Conservation (phyloP, 306 rosid species). For the Vigna mungo region DNA sequence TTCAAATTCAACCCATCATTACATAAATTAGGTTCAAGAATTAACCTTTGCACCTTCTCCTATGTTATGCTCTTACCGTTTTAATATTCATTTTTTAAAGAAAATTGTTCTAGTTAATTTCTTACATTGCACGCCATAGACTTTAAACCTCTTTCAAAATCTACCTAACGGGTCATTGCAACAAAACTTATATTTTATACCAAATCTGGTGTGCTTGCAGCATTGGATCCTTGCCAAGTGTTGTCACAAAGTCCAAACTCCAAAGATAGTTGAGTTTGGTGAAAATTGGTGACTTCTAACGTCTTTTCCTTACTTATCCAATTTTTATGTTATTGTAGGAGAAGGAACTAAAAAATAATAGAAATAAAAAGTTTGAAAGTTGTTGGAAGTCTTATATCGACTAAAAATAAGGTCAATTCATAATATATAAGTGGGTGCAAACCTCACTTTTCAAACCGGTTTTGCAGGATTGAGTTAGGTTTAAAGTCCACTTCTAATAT, state of each 20-base stretch:
- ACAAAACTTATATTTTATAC: not conserved
- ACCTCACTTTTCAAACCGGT: too few relatives aligned
- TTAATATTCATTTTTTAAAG: not conserved
- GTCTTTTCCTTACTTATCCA: too few relatives aligned
- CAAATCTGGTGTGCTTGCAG: not conserved
- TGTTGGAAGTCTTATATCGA: too few relatives aligned
- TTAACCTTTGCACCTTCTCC: not conserved
- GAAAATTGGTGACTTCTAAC: not conserved
- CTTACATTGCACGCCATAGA: slow-evolving; percentile 39
- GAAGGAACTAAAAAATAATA: too few relatives aligned
- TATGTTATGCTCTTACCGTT: not conserved
- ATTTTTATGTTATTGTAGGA: too few relatives aligned
- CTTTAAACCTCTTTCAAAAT: slow-evolving; percentile 30
- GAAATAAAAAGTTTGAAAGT: too few relatives aligned
- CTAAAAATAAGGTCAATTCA: too few relatives aligned
- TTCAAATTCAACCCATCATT: slow-evolving; percentile 24
- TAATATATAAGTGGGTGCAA: too few relatives aligned
- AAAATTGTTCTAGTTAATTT: not conserved
- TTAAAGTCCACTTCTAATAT: too few relatives aligned
- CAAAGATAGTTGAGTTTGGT: not conserved
- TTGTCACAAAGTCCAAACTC: not conserved
- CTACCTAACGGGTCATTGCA: slow-evolving; percentile 1
- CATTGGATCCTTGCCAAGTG: slow-evolving; percentile 2
- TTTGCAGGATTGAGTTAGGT: too few relatives aligned
- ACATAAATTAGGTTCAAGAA: not conserved